These are phyloP conservation scores for Pestalotiopsis sp. DNA, from an alignment of 2,329 filamentous ascomycete species.

Conservation along the genomic window DNA sequence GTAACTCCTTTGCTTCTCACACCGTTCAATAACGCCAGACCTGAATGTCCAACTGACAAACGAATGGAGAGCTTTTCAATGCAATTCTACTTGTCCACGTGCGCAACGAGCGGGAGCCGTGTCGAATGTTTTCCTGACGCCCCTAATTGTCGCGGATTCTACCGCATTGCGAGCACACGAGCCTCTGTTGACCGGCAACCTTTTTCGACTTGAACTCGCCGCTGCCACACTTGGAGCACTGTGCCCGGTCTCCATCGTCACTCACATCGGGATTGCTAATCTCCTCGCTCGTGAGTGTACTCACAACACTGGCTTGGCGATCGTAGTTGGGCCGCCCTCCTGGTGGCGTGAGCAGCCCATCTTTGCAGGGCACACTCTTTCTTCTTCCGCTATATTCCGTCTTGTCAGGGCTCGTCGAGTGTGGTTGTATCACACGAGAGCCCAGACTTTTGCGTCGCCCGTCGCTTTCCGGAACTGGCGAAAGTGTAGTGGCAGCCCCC, in stretches of 20 bases:
- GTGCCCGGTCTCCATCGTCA: constrained; percentile 48
- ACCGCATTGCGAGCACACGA: constrained; percentile 64
- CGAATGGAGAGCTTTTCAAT: too few species aligned
- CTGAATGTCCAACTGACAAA: too few species aligned
- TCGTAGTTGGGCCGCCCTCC: not conserved
- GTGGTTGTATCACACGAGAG: not conserved
- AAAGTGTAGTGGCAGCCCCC: not conserved
- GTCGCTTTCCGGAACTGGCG: constrained; percentile 15
- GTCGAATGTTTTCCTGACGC: not conserved
- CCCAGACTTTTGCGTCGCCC: constrained; percentile 22
- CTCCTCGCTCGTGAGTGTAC: constrained; percentile 4
- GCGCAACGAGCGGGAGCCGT: not conserved
- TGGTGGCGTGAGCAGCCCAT: constrained; percentile 5
- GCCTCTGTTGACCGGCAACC: constrained; percentile 51
- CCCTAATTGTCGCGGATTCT: constrained; percentile 30
- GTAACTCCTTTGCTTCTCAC: not conserved
- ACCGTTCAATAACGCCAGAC: not conserved
- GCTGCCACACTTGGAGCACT: constrained; percentile 61
- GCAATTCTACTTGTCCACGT: not conserved
- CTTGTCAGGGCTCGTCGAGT: not conserved
- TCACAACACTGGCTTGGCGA: constrained; percentile 2
- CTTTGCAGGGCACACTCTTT: constrained; percentile 19
- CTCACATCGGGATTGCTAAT: constrained; percentile 36
- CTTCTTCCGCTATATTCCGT: constrained; percentile 19
- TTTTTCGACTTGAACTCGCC: constrained; percentile 65